Evolutionary conservation across 2,329 filamentous ascomycete genomes (phyloP).

Genomic region (Xylaria sp.): DNA sequence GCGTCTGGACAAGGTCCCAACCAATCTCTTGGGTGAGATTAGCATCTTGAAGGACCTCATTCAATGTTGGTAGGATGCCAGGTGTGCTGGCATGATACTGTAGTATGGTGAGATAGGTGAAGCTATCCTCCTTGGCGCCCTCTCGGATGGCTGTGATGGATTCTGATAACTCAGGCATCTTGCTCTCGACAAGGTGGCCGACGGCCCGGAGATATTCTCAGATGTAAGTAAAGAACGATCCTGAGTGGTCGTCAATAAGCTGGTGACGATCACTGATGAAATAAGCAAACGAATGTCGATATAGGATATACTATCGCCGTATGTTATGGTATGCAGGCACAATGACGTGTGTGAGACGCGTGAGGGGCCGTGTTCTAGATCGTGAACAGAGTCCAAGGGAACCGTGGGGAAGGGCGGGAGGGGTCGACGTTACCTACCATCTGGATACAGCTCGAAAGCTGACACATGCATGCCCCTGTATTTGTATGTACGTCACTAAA

Average conservation of each 20-base stretch:
- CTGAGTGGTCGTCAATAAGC: background rate
- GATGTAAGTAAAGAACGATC: background rate
- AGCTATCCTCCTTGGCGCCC: constrained; percentile 63
- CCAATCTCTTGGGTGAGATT: constrained; percentile 80
- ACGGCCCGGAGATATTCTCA: background rate
- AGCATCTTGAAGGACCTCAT: constrained; percentile 75
- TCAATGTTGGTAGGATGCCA: constrained; percentile 70
- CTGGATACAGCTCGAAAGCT: background rate
- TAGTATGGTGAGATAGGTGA: constrained; percentile 82
- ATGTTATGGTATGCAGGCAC: constrained; percentile 26
- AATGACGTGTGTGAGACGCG: constrained; percentile 37
- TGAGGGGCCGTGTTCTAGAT: constrained; percentile 38
- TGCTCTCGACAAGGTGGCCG: background rate
- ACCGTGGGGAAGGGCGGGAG: constrained; percentile 10
- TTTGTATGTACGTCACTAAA: constrained; percentile 25
- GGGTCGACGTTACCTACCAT: background rate
- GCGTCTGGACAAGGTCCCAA: constrained; percentile 83
- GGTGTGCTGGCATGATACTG: constrained; percentile 52
- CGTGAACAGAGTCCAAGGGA: constrained; percentile 14
- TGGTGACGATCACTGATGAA: background rate
- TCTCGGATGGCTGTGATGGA: constrained; percentile 49
- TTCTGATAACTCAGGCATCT: constrained; percentile 47
- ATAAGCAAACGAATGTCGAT: constrained; percentile 8
- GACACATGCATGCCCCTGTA: background rate
- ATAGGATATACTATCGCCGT: constrained; percentile 17